A percentile compares a stretch with the other conserved stretches of the same genome.
phyloP scores from a whole-genome alignment of 768 basidiomycete genomes.

The Naganishia randhawae region DNA sequence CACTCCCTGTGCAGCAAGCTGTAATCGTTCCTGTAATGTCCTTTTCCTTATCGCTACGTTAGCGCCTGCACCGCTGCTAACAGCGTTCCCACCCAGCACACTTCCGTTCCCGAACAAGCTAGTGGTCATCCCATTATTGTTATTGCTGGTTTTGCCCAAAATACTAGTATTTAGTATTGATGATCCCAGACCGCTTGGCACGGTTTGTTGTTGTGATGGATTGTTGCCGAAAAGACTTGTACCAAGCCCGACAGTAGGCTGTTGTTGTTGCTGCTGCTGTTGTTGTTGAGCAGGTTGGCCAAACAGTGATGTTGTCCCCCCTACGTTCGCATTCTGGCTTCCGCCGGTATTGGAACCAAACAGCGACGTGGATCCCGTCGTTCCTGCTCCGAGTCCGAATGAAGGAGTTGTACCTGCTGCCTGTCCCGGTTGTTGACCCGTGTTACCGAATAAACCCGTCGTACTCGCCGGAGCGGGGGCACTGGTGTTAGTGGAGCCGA shows the following conservation, averaged over 20 bases:
- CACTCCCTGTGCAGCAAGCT: conserved; percentile 21
- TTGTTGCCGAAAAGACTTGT: conserved; percentile 9
- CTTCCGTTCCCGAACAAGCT: conserved; percentile 1
- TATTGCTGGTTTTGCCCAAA: neutral
- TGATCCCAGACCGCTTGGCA: neutral
- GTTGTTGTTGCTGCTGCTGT: conserved; percentile 12
- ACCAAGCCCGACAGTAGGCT: neutral
- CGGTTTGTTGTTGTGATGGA: neutral
- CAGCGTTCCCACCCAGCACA: neutral
- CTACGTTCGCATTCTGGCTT: neutral
- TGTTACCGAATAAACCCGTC: conserved; percentile 5
- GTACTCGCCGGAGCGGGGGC: neutral
- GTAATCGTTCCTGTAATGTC: conserved; percentile 26
- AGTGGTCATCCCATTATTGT: neutral
- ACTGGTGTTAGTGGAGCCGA: neutral
- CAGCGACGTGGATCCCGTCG: neutral
- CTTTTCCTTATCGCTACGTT: conserved; percentile 11
- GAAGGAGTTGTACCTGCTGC: neutral
- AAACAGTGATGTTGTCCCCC: conserved; percentile 6
- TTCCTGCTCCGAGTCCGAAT: neutral
- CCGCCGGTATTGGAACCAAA: neutral
- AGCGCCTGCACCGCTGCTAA: neutral
- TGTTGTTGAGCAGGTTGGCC: conserved; percentile 11
- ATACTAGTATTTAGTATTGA: neutral
- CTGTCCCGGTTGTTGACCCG: conserved; percentile 4